Conservation (phyloP, 768 basidiomycete species). For the Macrolepiota albuminosa region DNA sequence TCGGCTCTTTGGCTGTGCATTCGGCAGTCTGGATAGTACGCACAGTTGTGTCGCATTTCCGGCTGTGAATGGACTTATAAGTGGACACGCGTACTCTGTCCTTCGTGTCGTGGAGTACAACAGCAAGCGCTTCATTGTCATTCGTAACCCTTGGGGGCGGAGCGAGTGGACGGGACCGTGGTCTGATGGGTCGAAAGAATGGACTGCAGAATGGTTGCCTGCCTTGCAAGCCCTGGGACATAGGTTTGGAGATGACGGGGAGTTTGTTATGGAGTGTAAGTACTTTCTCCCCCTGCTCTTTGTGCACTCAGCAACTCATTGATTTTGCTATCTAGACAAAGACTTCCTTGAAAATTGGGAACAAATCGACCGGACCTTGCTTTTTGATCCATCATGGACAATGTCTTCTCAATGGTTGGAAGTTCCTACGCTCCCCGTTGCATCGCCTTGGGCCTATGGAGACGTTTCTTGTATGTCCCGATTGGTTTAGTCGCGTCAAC, state of each 20-base stretch:
- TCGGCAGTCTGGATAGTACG: slow-evolving; percentile 25
- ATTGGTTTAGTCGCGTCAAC: not conserved
- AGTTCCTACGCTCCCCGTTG: slow-evolving; percentile 22
- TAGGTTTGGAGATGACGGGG: slow-evolving; percentile 46
- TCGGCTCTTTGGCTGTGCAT: slow-evolving; percentile 46
- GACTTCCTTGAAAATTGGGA: slow-evolving; percentile 36
- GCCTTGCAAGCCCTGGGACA: slow-evolving; percentile 38
- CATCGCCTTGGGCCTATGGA: slow-evolving; percentile 33
- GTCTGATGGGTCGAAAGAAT: slow-evolving; percentile 55
- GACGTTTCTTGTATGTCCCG: slow-evolving; percentile 33
- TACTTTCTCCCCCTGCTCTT: not conserved
- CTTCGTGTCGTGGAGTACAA: slow-evolving; percentile 40
- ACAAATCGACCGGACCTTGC: slow-evolving; percentile 31
- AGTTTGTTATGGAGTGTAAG: slow-evolving; percentile 54
- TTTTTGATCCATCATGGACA: slow-evolving; percentile 35
- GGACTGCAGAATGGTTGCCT: slow-evolving; percentile 47
- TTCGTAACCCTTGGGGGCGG: slow-evolving; percentile 51
- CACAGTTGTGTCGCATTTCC: slow-evolving; percentile 21
- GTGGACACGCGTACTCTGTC: slow-evolving; percentile 46
- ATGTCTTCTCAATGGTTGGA: slow-evolving; percentile 39
- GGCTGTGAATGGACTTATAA: slow-evolving; percentile 33
- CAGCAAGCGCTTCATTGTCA: slow-evolving; percentile 46
- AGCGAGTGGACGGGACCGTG: slow-evolving; percentile 49
- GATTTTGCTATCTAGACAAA: slow-evolving; percentile 19
- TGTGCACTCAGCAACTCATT: no score